A percentile compares a stretch with the other conserved stretches of the same genome.
Evolutionary conservation across 2,329 filamentous ascomycete species (phyloP).

Genomic region (Didymella keratinophila): DNA sequence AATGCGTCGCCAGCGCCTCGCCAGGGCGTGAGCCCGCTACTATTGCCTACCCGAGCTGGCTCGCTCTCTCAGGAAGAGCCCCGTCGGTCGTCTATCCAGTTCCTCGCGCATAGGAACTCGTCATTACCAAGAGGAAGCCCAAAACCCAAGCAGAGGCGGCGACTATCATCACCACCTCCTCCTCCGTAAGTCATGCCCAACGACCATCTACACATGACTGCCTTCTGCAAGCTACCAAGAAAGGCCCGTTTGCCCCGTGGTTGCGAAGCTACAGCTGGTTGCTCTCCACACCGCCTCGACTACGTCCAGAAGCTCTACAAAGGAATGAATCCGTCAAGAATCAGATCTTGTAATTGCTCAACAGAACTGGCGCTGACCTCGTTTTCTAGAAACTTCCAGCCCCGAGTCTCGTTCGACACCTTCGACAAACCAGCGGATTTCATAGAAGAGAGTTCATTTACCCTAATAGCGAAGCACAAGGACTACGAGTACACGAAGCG

Average conservation of each 20-base stretch:
- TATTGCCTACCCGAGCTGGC: constrained; percentile 30
- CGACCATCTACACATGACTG: neutral
- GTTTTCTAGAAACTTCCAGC: constrained; percentile 64
- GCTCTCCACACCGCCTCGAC: neutral
- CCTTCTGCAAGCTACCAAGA: neutral
- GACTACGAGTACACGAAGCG: constrained; percentile 82
- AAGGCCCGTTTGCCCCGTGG: neutral
- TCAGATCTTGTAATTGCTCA: neutral
- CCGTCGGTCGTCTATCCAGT: constrained; percentile 51
- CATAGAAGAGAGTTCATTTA: constrained; percentile 68
- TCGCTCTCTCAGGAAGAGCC: constrained; percentile 36
- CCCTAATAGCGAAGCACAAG: constrained; percentile 83
- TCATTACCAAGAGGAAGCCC: constrained; percentile 44
- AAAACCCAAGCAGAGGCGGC: constrained; percentile 44
- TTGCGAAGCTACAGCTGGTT: neutral
- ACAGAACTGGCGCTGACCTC: constrained; percentile 24
- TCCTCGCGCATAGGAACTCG: constrained; percentile 44
- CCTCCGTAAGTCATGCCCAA: constrained; percentile 48
- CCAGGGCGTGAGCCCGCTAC: constrained; percentile 37
- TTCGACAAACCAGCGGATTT: constrained; percentile 74
- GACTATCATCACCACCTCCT: constrained; percentile 52
- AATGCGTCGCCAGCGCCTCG: constrained; percentile 39
- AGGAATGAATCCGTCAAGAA: neutral
- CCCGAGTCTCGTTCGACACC: constrained; percentile 77
- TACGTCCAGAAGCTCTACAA: neutral